Evolutionary conservation across 306 rosid species (phyloP), one percentile per base, ranked within the genome.

Genomic region (Cercis canadensis): DNA sequence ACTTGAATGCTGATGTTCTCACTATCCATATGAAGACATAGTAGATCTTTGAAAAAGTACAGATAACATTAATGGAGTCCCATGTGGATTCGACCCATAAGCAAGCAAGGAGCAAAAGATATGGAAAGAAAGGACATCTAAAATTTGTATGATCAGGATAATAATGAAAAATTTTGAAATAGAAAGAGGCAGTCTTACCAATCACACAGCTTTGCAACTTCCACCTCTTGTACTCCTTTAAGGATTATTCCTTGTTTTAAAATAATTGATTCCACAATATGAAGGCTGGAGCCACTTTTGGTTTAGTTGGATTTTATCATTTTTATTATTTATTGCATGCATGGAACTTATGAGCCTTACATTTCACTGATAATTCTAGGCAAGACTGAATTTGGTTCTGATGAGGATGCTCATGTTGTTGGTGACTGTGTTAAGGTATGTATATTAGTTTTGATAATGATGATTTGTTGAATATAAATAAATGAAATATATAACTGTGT

Each of bases 341-440:
- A 40, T 52, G 56, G 63, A 47, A 43, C 63, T 76, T 76, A 40
- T n/a, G 15, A 56, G 54, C 39, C 44, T 65, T 72, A 19, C 60
- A 33, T 58, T 74, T 56, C 19, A 69, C 73, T 76, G 40, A 73
- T 70, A 52, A 59, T 53, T 68, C 43, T 79, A 95, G 99, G 99
- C 59, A 89, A 95, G 87, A 88, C 83, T 50, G 99, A 95, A 73
- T 95, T 95, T 76, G 81, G 70, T 77, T 74, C 88, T 15, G 88
- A 86, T 34, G 99, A 95, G 87, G 99, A 95, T 74, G 96, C 99
- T 41, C 99, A 95, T 87, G 99, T 95, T 65, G 82, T 95, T 74
- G 99, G 97, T 75, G 99, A 95, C 76, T 95, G 99, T 81, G 85
- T 95, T 57, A 95, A 95, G 99, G 99, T 95, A 85, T 72, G 67